Evolutionary conservation across 2,329 filamentous ascomycete species (phyloP).

Genomic region (Cladosporium velox): DNA sequence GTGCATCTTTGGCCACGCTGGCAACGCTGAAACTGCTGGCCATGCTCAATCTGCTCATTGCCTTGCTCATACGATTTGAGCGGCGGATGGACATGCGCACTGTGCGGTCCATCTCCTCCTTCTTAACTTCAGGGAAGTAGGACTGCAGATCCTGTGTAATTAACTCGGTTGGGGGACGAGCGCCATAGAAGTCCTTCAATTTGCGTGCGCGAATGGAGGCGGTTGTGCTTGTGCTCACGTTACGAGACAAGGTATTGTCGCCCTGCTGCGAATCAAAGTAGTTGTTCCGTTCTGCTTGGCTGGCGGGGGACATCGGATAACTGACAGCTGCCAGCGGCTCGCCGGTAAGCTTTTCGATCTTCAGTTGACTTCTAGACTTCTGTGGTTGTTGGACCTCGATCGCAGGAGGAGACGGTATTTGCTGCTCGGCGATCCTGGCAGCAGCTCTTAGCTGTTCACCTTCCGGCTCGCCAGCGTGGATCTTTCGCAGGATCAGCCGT

Average conservation of each 20-base stretch:
- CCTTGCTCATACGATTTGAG: conserved; percentile 86
- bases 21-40: conserved; percentile 92
- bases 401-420: conserved; percentile 60
- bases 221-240: conserved; percentile 38
- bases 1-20: conserved; percentile 80
- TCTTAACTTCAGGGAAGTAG: conserved; percentile 94
- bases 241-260: conserved; percentile 30
- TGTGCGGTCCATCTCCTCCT: conserved; percentile 93
- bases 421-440: conserved; percentile 85
- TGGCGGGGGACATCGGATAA: conserved; percentile 82
- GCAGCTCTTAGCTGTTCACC: conserved; percentile 83
- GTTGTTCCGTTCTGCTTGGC: conserved; percentile 64
- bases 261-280: conserved; percentile 44
- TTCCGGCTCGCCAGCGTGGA: conserved; percentile 88
- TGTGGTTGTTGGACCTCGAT: conserved; percentile 56
- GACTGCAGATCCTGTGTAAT: conserved; percentile 95
- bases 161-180: conserved; percentile 91
- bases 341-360: conserved; percentile 85
- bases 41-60: conserved; percentile 89
- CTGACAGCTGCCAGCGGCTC: conserved; percentile 84
- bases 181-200: conserved; percentile 82
- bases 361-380: conserved; percentile 78
- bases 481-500: conserved; percentile 84
- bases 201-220: conserved; percentile 50
- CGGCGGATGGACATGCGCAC: conserved; percentile 89